Percentiles rank a stretch among this genome's conserved stretches.
Conservation (phyloP, 169 alveolate species). For the Amoebophrya sp. region DNA sequence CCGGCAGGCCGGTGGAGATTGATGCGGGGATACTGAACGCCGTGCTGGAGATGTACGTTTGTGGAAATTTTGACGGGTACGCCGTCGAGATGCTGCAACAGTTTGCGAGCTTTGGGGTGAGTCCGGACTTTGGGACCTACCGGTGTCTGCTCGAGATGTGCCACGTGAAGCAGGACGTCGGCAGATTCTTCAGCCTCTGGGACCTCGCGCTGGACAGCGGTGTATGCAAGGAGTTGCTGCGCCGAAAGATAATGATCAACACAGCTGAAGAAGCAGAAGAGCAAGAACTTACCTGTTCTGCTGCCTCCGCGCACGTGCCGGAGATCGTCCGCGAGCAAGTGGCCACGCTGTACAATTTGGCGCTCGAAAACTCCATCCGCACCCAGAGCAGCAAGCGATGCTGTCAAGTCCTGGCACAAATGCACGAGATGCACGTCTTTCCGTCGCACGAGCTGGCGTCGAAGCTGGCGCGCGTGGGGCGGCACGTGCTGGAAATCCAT, state of each 20-base stretch:
- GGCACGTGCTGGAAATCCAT: conserved; percentile 53
- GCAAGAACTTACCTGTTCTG: conserved; percentile 3
- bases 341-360: conserved; percentile 13
- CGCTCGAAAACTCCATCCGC: conserved; percentile 12
- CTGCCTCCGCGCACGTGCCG: neutral
- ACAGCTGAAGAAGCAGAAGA: conserved; percentile 19
- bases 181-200: conserved; percentile 33
- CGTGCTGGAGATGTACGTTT: conserved; percentile 49
- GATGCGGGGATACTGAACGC: conserved; percentile 40
- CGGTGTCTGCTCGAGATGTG: conserved; percentile 28
- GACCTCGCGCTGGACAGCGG: neutral
- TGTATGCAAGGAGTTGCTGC: neutral
- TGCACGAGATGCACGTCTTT: conserved; percentile 27
- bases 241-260: conserved; percentile 18
- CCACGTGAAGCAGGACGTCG: conserved; percentile 30
- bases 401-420: conserved; percentile 18
- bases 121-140: conserved; percentile 36
- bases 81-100: conserved; percentile 55
- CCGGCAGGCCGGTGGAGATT: neutral
- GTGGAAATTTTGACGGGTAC: conserved; percentile 50
- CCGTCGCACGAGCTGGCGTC: conserved; percentile 53
- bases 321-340: neutral
- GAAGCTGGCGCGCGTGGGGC: conserved; percentile 51
- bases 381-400: conserved; percentile 21
- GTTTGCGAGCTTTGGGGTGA: conserved; percentile 38